Conservation (phyloP, 768 basidiomycete genomes). For the Tylopilus vinaceipallidus region DNA sequence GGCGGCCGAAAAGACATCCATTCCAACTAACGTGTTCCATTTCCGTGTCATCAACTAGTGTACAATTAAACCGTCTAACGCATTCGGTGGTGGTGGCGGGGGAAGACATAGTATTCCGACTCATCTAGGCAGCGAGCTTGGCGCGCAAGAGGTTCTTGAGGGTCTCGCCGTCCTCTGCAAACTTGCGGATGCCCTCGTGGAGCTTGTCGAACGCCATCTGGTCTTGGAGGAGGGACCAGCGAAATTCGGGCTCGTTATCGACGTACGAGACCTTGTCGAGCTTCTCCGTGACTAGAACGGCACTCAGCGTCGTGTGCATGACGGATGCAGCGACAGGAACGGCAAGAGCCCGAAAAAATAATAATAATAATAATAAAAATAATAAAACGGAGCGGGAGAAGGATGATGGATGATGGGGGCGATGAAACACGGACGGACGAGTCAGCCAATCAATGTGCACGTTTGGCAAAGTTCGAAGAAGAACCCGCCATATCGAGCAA, state of each 20-base stretch:
- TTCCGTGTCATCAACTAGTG: no score
- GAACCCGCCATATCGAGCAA: neutral
- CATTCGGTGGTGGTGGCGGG: no score
- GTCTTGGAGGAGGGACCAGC: conserved; percentile 90
- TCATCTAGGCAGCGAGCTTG: conserved; percentile 47
- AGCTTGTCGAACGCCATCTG: conserved; percentile 99
- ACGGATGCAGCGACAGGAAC: no score
- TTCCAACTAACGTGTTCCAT: no score
- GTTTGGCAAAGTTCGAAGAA: conserved; percentile 1
- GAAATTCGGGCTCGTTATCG: conserved; percentile 95
- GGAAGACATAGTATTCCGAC: no score
- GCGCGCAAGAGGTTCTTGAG: conserved; percentile 79
- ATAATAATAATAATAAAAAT: no score
- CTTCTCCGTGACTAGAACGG: conserved; percentile 47
- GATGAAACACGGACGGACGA: neutral
- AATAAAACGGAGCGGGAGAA: neutral
- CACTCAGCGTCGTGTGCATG: neutral
- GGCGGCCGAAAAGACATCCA: no score
- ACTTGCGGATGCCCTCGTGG: conserved; percentile 98
- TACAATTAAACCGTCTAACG: no score
- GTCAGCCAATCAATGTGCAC: conserved; percentile 10
- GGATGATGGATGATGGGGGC: neutral
- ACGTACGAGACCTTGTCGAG: conserved; percentile 80
- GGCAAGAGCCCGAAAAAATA: no score
- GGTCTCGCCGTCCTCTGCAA: conserved; percentile 90